Evolutionary conservation across 441 rosid genomes (phyloP).

Genomic region (Populus trichocarpa): DNA sequence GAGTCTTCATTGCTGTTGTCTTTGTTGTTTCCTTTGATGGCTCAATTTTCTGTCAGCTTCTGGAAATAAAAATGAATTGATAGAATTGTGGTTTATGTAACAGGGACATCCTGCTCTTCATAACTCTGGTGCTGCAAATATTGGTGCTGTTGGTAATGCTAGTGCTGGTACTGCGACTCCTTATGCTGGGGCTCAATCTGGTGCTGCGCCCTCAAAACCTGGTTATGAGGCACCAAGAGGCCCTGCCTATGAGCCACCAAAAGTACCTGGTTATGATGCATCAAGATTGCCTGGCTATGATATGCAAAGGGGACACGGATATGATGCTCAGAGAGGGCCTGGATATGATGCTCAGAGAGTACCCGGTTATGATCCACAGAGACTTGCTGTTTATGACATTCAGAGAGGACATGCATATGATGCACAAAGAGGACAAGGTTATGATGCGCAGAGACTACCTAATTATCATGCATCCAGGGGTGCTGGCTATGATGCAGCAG

Average conservation of each 20-base stretch:
- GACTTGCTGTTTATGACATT: conserved; percentile 29
- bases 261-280: conserved; percentile 39
- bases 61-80: conserved; percentile 6
- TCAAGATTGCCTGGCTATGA: conserved; percentile 44
- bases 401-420: conserved; percentile 41
- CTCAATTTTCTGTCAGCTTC: background rate
- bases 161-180: conserved; percentile 28
- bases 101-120: conserved; percentile 45
- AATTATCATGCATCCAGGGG: conserved; percentile 29
- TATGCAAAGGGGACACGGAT: conserved; percentile 32
- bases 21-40: background rate
- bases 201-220: conserved; percentile 45
- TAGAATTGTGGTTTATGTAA: conserved; percentile 5
- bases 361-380: conserved; percentile 28
- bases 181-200: conserved; percentile 52
- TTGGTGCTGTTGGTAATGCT: conserved; percentile 33
- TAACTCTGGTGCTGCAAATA: conserved; percentile 21
- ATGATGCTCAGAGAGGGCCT: conserved; percentile 38
- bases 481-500: conserved; percentile 32
- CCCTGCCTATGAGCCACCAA: conserved; percentile 33
- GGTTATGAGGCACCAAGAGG: conserved; percentile 44
- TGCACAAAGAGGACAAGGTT: conserved; percentile 36
- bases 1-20: background rate
- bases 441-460: conserved; percentile 32
- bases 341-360: conserved; percentile 32